These are phyloP conservation scores for Parietichytrium sp. DNA, from an alignment of 108 stramenopile species.

Conservation along the genomic window DNA sequence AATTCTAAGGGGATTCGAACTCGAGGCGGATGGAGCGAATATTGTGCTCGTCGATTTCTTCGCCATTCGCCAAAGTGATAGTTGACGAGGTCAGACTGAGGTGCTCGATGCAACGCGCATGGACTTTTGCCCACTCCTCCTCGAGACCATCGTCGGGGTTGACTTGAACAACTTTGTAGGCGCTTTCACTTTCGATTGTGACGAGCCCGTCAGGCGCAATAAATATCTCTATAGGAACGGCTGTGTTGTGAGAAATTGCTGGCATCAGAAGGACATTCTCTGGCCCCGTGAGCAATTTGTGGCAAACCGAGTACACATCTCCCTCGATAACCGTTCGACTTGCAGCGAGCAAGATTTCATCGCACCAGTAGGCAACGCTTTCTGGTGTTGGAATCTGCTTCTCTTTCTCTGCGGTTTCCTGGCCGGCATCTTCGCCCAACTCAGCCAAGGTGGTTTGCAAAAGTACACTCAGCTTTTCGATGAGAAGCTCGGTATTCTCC, in stretches of 20 bases:
- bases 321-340: constrained; percentile 37
- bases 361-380: background rate
- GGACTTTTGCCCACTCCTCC: constrained; percentile 18
- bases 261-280: background rate
- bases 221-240: constrained; percentile 22
- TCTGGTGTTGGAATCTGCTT: background rate
- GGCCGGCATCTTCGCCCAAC: background rate
- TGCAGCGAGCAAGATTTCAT: background rate
- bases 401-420: too few species aligned
- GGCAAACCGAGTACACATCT: constrained; percentile 28
- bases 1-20: background rate
- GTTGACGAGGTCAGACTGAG: background rate
- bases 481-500: background rate
- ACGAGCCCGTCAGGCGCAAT: constrained; percentile 25
- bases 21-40: background rate
- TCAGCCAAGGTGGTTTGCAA: background rate
- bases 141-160: background rate
- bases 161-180: constrained; percentile 19
- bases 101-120: constrained; percentile 26
- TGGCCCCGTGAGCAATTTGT: constrained; percentile 6
- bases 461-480: background rate
- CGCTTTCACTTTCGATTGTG: constrained; percentile 1
- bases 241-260: background rate
- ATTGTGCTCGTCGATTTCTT: constrained; percentile 19
- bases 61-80: background rate